Evolutionary conservation across 2,329 filamentous ascomycete species (phyloP).

Genomic region (Penicillium verrucosum): DNA sequence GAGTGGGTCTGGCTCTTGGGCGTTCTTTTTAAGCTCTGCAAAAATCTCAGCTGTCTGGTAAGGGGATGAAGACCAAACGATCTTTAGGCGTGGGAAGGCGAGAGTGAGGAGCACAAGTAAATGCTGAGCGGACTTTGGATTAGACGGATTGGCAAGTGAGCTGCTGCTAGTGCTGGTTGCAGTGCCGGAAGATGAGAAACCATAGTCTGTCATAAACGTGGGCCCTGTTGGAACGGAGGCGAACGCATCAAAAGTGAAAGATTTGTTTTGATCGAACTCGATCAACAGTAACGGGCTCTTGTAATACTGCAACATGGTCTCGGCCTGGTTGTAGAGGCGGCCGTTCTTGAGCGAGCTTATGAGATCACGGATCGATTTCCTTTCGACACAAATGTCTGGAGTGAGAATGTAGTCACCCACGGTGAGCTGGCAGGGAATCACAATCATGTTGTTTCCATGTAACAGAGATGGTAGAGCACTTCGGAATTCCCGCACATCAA

Average conservation of each 20-base stretch:
- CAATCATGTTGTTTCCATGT: constrained; percentile 80
- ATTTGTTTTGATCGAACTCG: constrained; percentile 96
- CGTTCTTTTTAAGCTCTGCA: constrained; percentile 83
- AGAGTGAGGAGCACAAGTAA: constrained; percentile 90
- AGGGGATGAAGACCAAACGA: constrained; percentile 90
- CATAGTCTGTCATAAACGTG: constrained; percentile 53
- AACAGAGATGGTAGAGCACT: constrained; percentile 87
- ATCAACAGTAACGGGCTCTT: constrained; percentile 86
- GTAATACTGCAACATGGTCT: constrained; percentile 94
- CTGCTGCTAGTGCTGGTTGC: constrained; percentile 56
- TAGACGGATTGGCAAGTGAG: constrained; percentile 59
- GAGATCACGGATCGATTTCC: constrained; percentile 87
- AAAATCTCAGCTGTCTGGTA: constrained; percentile 98
- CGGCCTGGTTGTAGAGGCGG: constrained; percentile 84
- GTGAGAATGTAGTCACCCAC: constrained; percentile 95
- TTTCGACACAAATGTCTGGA: constrained; percentile 86
- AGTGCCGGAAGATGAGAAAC: constrained; percentile 38
- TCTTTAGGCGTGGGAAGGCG: constrained; percentile 81
- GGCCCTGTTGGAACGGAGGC: constrained; percentile 41
- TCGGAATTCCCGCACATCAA: constrained; percentile 94
- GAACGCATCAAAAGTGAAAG: constrained; percentile 82
- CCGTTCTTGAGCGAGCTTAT: constrained; percentile 91
- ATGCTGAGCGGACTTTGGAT: constrained; percentile 75
- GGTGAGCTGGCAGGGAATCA: constrained; percentile 92
- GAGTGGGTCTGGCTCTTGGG: constrained; percentile 85